A percentile compares a stretch with the other conserved stretches of the same genome.
Evolutionary conservation across 208 protist species (phyloP).

Genomic region (Trypanosoma platydactyli): DNA sequence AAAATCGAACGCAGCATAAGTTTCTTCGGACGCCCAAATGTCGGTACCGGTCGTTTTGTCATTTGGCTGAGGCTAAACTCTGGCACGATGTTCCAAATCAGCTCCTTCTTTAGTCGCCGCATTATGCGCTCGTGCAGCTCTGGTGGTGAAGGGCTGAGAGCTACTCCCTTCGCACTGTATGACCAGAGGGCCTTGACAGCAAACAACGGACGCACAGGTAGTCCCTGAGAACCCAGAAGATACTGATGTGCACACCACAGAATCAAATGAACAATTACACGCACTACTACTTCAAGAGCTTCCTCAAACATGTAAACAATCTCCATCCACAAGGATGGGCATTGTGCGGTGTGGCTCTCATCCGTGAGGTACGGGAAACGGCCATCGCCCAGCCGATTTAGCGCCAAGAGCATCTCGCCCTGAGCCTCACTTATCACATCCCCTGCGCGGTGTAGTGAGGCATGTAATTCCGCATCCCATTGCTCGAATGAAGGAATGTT

Average conservation of each 20-base stretch:
- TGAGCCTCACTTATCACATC: constrained; percentile 13
- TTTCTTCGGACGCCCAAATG: neutral
- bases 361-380: constrained; percentile 11
- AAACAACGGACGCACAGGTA: constrained; percentile 16
- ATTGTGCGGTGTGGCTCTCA: neutral
- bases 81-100: constrained; percentile 22
- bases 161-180: constrained; percentile 1
- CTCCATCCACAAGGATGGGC: constrained; percentile 8
- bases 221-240: constrained; percentile 5
- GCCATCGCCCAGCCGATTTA: constrained; percentile 15
- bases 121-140: constrained; percentile 22
- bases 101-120: constrained; percentile 15
- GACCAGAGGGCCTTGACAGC: constrained; percentile 21
- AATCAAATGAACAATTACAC: constrained; percentile 3
- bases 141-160: constrained; percentile 8
- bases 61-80: constrained; percentile 21
- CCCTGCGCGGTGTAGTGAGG: constrained; percentile 4
- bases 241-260: constrained; percentile 15
- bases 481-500: constrained; percentile 18
- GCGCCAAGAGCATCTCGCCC: constrained; percentile 9
- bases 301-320: constrained; percentile 21
- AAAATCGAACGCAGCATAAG: constrained; percentile 5
- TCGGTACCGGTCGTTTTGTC: constrained; percentile 12
- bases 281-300: constrained; percentile 14
- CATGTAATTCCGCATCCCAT: constrained; percentile 14